Evolutionary conservation across 2,329 filamentous ascomycete species (phyloP).

Genomic region (Diaporthe helianthi): DNA sequence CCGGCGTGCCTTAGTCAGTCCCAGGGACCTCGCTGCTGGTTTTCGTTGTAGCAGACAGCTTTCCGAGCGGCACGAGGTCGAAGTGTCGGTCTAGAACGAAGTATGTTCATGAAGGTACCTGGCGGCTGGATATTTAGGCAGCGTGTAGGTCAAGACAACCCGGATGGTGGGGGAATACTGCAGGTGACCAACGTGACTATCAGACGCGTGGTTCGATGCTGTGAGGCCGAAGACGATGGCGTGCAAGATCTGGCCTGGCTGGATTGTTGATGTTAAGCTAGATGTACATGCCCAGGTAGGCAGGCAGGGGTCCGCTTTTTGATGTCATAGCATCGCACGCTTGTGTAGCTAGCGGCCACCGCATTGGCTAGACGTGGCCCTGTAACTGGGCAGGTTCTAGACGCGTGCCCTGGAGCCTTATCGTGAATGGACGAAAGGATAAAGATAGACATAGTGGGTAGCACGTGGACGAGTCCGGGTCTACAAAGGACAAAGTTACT

Average conservation of each 20-base stretch:
- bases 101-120: too few species aligned
- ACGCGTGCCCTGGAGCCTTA: background rate
- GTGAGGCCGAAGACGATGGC: background rate
- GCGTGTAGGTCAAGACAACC: background rate
- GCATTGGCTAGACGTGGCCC: constrained; percentile 8
- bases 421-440: constrained; percentile 5
- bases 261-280: constrained; percentile 4
- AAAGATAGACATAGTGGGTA: too few species aligned
- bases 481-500: too few species aligned
- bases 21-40: background rate
- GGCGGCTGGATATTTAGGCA: background rate
- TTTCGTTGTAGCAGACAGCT: background rate
- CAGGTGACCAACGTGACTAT: background rate
- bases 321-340: constrained; percentile 16
- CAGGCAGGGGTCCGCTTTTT: constrained; percentile 15
- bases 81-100: constrained; percentile 13
- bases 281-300: constrained; percentile 4
- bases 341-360: background rate
- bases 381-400: background rate
- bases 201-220: background rate
- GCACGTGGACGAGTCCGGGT: background rate
- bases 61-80: background rate
- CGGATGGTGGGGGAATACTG: background rate
- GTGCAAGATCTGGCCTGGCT: constrained; percentile 2
- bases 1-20: background rate